Percentiles rank a stretch among this genome's conserved stretches.
Conservation (phyloP, 2,329 filamentous ascomycete genomes). For the Achaetomium macrosporum region DNA sequence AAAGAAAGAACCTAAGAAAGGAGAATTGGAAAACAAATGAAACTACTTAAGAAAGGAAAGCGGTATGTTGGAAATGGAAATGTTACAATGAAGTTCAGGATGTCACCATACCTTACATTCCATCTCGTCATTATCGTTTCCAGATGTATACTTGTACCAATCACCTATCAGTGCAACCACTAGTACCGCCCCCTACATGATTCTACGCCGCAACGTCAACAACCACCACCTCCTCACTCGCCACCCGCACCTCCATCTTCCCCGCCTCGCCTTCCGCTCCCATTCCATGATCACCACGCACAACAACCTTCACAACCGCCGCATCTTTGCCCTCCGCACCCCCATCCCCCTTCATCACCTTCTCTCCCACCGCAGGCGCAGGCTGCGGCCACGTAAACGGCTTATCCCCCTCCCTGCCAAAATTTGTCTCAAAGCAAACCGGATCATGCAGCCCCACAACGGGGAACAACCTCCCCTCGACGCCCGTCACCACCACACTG, state of each 20-base stretch:
- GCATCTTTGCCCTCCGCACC: background rate
- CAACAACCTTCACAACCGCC: constrained; percentile 1
- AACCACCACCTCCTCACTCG: background rate
- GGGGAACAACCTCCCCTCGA: constrained; percentile 18
- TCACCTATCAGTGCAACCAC: no score
- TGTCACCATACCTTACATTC: no score
- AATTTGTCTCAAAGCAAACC: constrained; percentile 18
- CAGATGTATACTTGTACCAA: no score
- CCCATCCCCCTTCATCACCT: background rate
- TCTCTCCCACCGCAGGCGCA: background rate
- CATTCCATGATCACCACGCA: background rate
- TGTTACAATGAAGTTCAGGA: no score
- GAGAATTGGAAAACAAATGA: no score
- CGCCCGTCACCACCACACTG: constrained; percentile 4
- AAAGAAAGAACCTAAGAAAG: no score
- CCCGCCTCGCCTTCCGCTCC: background rate
- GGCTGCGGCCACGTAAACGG: constrained; percentile 11
- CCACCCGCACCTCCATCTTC: background rate
- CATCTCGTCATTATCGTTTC: no score
- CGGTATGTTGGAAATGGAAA: no score
- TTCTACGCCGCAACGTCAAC: background rate
- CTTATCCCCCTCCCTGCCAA: constrained; percentile 8
- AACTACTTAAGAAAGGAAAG: no score
- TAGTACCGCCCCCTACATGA: no score
- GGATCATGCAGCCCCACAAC: constrained; percentile 15